These are phyloP conservation scores for Xerophyta viscosa DNA, from an alignment of 106 monocot species.

Conservation along the genomic window DNA sequence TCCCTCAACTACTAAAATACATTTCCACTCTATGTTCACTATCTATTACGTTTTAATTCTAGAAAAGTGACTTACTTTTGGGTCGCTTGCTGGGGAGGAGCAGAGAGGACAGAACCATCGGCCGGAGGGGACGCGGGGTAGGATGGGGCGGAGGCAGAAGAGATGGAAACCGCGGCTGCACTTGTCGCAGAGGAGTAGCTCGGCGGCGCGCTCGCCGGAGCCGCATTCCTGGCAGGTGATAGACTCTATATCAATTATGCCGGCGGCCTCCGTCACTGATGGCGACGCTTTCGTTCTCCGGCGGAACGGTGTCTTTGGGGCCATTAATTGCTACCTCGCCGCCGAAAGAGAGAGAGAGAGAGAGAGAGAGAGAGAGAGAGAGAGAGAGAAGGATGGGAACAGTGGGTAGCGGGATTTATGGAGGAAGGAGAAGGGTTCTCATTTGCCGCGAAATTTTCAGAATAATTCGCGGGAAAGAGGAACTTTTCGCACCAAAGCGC, in stretches of 20 bases:
- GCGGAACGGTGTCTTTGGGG: slow-evolving; percentile 36
- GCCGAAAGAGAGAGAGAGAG: background rate
- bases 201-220: slow-evolving; percentile 48
- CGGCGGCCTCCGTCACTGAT: too few species aligned
- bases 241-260: slow-evolving; percentile 19
- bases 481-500: background rate
- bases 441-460: background rate
- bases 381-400: background rate
- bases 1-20: too few species aligned
- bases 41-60: too few species aligned
- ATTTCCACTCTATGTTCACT: too few species aligned
- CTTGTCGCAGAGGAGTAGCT: slow-evolving; percentile 85
- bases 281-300: slow-evolving; percentile 49
- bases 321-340: too few species aligned
- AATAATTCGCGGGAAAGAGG: background rate
- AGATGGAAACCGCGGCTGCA: slow-evolving; percentile 77
- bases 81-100: slow-evolving; percentile 28
- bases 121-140: slow-evolving; percentile 62
- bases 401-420: background rate
- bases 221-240: slow-evolving; percentile 51
- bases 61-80: slow-evolving; percentile 22
- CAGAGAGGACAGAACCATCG: slow-evolving; percentile 84
- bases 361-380: background rate
- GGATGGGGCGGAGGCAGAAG: slow-evolving; percentile 93
- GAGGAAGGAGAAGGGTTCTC: background rate